Evolutionary conservation across 1,139 yeast species (phyloP), one percentile per base, ranked within the genome.

Genomic region (Citeromyces hawaiiensis): DNA sequence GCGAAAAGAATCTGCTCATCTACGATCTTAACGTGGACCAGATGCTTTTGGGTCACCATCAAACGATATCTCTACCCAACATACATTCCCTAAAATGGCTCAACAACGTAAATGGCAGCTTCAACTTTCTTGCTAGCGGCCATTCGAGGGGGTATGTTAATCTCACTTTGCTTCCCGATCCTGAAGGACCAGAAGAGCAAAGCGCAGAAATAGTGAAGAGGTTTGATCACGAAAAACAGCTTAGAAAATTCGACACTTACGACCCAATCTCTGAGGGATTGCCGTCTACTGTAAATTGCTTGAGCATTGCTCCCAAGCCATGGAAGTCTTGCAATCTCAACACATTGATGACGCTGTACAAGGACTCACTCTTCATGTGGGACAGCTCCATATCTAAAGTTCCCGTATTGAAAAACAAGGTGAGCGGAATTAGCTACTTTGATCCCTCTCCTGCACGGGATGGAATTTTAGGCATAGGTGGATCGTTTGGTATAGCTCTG

Each of bases 151-250:
- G 94, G 1, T 63, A 72, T 45, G 81, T 76, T 1, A 83, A 83
- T 55, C 57, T 83, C 42, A 71, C 81, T 2, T 63, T 78, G 13
- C 61, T 83, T n/a, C 93, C 94, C 1, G 72, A 68, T 40, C 56
- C 70, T n/a, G 52, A 56, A 23, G 64, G 61, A 13, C 63, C 63
- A 25, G 68, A 55, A 1, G 42, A 48, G 38, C 57, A 64, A 35
- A 68, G 74, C 27, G 94, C 94, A 0, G 86, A 77, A 53, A 79
- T 83, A 15, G 61, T 80, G 46, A 79, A 79, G 54, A 63, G 91
- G 37, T 83, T 79, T 58, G 81, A 82, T 55, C 94, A 83, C 57
- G 60, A 70, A 39, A 76, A 76, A 47, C 85, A 80, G 49, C 15
- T n/a, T 29, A n/a, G 32, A 9, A 29, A 14, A 13, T 52, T 78